A percentile compares a stretch with the other conserved stretches of the same genome.
phyloP scores from a whole-genome alignment of 768 basidiomycete species.

The Boletus patriciae region DNA sequence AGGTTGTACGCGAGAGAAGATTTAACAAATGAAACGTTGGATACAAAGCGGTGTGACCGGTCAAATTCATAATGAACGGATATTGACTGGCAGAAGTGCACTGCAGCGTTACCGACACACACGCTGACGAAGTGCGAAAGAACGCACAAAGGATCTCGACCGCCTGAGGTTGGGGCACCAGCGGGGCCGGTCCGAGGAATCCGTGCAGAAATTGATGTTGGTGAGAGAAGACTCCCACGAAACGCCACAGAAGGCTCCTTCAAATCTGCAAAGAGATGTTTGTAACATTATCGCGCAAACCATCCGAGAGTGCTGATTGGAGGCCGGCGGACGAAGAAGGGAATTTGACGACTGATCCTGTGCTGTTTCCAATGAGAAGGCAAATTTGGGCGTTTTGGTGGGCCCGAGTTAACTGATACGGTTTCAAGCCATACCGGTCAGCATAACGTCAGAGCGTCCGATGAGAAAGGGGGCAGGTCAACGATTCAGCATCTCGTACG shows the following conservation, averaged over 20 bases:
- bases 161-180: background rate
- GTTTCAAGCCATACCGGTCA: background rate
- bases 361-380: too few relatives aligned
- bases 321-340: too few relatives aligned
- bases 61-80: slow-evolving; percentile 1
- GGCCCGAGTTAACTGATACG: too few relatives aligned
- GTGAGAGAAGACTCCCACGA: slow-evolving; percentile 8
- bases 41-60: background rate
- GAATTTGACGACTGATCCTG: too few relatives aligned
- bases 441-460: background rate
- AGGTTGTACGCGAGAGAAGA: slow-evolving; percentile 12
- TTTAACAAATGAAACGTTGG: slow-evolving; percentile 1
- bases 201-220: background rate
- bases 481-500: background rate
- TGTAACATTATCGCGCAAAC: too few relatives aligned
- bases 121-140: background rate
- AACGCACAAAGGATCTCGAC: background rate
- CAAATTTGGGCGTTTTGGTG: too few relatives aligned
- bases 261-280: too few relatives aligned
- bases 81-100: background rate
- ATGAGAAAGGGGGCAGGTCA: background rate
- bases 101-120: background rate
- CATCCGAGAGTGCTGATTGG: background rate
- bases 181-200: slow-evolving; percentile 4
- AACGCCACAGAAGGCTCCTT: background rate